These are phyloP conservation scores for Termitomyces sp. DNA, from an alignment of 768 basidiomycete species.

Conservation along the genomic window DNA sequence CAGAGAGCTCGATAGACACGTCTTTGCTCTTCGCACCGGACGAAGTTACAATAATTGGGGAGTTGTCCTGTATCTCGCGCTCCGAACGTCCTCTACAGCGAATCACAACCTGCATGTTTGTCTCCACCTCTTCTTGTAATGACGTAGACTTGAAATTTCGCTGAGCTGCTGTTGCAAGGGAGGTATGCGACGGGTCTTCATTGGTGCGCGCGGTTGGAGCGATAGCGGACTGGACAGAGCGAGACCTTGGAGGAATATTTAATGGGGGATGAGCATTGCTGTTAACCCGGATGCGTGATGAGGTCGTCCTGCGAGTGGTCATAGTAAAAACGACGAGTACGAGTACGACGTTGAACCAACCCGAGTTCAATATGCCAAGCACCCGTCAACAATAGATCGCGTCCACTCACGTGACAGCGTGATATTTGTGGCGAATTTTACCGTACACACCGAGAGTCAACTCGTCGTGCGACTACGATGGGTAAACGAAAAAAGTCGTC, in stretches of 20 bases:
- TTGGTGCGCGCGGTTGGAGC: slow-evolving; percentile 26
- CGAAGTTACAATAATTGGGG: slow-evolving; percentile 82
- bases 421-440: slow-evolving; percentile 3
- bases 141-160: slow-evolving; percentile 15
- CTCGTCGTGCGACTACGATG: slow-evolving; percentile 38
- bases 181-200: slow-evolving; percentile 14
- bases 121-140: slow-evolving; percentile 48
- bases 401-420: slow-evolving; percentile 28
- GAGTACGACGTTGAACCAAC: not conserved
- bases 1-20: slow-evolving; percentile 75
- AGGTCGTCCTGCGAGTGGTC: slow-evolving; percentile 58
- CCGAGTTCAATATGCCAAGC: slow-evolving; percentile 3
- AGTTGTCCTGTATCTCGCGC: slow-evolving; percentile 79
- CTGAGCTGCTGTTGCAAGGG: slow-evolving; percentile 5
- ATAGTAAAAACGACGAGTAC: slow-evolving; percentile 27
- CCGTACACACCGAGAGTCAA: not conserved
- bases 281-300: slow-evolving; percentile 40
- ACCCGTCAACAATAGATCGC: slow-evolving; percentile 17
- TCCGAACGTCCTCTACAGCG: slow-evolving; percentile 84
- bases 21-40: slow-evolving; percentile 70
- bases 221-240: slow-evolving; percentile 43
- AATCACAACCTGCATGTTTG: slow-evolving; percentile 91
- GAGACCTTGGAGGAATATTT: slow-evolving; percentile 31
- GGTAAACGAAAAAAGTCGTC: slow-evolving; percentile 91
- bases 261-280: slow-evolving; percentile 23